phyloP scores from a whole-genome alignment of 352 stramenopile species.

The Halophytophthora batemanensis region DNA sequence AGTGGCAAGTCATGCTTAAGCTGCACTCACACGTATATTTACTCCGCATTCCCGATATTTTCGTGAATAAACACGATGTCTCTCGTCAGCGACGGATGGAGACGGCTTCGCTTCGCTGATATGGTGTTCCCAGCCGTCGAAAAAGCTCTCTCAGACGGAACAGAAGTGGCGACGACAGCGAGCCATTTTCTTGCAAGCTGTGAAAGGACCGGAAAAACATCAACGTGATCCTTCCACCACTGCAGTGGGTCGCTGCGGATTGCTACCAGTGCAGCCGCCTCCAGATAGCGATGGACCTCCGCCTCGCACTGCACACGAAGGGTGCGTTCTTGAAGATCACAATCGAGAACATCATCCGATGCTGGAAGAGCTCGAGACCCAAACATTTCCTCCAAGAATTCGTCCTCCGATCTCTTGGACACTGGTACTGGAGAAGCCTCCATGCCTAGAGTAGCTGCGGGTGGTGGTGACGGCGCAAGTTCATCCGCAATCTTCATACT shows the following conservation, averaged over 20 bases:
- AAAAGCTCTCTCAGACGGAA: constrained; percentile 2
- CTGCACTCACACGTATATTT: no score
- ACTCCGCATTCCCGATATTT: no score
- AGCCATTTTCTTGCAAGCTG: constrained; percentile 6
- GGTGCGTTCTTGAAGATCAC: background rate
- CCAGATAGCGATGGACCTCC: background rate
- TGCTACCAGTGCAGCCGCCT: background rate
- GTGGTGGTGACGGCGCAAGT: no score
- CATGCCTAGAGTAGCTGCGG: no score
- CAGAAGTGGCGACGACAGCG: background rate
- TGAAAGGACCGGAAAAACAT: background rate
- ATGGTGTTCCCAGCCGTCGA: background rate
- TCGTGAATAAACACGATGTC: background rate
- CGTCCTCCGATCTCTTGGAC: no score
- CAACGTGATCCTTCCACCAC: background rate
- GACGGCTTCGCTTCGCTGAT: background rate
- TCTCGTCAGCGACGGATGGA: background rate
- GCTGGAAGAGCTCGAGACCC: no score
- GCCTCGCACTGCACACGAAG: background rate
- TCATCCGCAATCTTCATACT: no score
- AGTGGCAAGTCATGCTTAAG: no score
- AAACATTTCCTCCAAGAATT: no score
- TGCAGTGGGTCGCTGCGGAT: background rate
- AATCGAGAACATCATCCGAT: no score
- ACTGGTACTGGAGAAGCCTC: no score